Percentiles rank a stretch among this genome's conserved stretches.
Evolutionary conservation across 2,329 filamentous ascomycete genomes (phyloP).

Genomic region (Phoma sp.): DNA sequence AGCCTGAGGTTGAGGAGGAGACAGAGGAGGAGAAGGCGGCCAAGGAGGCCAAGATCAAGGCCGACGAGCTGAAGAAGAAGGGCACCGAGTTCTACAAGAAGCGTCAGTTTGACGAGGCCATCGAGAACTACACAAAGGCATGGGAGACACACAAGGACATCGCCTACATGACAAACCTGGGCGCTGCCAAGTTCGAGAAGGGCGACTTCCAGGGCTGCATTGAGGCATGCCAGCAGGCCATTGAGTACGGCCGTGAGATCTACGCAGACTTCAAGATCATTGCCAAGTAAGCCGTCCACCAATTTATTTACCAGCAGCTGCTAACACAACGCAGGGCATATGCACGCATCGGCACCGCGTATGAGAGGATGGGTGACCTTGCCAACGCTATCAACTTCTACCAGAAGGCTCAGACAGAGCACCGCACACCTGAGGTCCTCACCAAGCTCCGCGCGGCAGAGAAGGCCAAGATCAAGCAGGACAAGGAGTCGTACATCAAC

Average conservation of each 20-base stretch:
- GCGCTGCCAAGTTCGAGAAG: constrained; percentile 94
- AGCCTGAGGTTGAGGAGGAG: constrained; percentile 75
- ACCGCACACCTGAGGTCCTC: constrained; percentile 92
- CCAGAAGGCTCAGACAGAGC: constrained; percentile 92
- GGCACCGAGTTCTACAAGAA: constrained; percentile 99
- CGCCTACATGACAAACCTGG: constrained; percentile 95
- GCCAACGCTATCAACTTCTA: constrained; percentile 84
- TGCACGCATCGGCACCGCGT: constrained; percentile 89
- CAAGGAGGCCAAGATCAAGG: constrained; percentile 89
- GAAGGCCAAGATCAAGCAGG: constrained; percentile 78
- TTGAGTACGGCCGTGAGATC: constrained; percentile 87
- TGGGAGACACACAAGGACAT: constrained; percentile 97
- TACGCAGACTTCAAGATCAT: constrained; percentile 98
- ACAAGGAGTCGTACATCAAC: constrained; percentile 83
- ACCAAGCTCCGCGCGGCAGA: constrained; percentile 91
- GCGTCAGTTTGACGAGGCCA: constrained; percentile 92
- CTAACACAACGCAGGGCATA: constrained; percentile 66
- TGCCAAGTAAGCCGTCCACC: constrained; percentile 71
- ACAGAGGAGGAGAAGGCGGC: constrained; percentile 86
- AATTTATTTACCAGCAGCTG: background rate
- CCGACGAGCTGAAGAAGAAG: constrained; percentile 91
- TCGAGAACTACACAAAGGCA: constrained; percentile 91
- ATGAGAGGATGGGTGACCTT: constrained; percentile 88
- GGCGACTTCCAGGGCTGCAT: constrained; percentile 90
- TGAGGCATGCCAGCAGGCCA: constrained; percentile 83